Evolutionary conservation across 805 yeast species (phyloP).

Genomic region (Alloascoidea africana): DNA sequence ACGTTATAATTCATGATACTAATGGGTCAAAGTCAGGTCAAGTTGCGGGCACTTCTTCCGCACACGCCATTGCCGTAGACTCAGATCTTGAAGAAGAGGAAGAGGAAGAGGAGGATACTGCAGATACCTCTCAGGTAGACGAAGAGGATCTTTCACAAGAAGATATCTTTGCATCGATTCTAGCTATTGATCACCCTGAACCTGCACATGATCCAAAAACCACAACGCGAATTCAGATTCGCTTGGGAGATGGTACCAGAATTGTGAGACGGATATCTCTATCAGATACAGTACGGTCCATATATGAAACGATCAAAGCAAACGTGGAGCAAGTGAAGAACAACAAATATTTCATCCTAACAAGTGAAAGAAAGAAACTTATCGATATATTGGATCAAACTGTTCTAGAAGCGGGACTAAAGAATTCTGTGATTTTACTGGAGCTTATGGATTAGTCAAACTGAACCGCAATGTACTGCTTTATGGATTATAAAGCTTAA

Average conservation of each 20-base stretch:
- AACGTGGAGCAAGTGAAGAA: constrained; percentile 29
- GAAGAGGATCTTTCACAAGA: constrained; percentile 17
- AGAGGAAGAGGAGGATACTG: constrained; percentile 5
- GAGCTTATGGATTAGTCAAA: constrained; percentile 33
- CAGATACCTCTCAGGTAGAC: not conserved
- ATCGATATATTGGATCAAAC: constrained; percentile 34
- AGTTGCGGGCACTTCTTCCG: constrained; percentile 10
- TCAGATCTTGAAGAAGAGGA: constrained; percentile 7
- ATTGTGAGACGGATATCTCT: constrained; percentile 53
- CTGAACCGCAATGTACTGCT: too few relatives aligned
- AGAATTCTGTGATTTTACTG: constrained; percentile 65
- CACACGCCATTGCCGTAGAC: constrained; percentile 10
- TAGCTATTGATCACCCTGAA: constrained; percentile 40
- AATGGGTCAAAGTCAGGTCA: constrained; percentile 6
- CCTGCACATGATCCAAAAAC: constrained; percentile 42
- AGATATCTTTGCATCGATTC: constrained; percentile 34
- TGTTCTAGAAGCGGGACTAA: constrained; percentile 61
- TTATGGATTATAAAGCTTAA: too few relatives aligned
- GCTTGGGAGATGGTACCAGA: constrained; percentile 79
- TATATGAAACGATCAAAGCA: constrained; percentile 57
- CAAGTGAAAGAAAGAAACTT: constrained; percentile 45
- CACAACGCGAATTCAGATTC: constrained; percentile 69
- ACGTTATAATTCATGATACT: constrained; percentile 7
- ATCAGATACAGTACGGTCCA: constrained; percentile 37
- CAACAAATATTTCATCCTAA: constrained; percentile 35